Conservation (phyloP, 2,329 filamentous ascomycete genomes). For the Paecilomyces sp. region DNA sequence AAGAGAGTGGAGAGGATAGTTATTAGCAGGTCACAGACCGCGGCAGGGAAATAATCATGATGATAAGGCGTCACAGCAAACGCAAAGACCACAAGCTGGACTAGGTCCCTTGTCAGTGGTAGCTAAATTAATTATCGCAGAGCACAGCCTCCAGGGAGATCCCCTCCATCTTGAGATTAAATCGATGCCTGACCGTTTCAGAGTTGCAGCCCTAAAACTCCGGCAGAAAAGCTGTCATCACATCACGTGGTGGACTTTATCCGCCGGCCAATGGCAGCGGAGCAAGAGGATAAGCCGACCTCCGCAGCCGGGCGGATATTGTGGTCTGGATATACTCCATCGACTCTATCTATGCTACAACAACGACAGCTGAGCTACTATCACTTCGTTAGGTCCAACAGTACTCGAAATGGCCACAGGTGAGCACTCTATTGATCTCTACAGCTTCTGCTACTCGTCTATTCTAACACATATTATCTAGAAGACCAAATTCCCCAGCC, state of each 20-base stretch:
- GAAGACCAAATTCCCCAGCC: constrained; percentile 17
- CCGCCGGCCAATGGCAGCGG: neutral
- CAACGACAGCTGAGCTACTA: neutral
- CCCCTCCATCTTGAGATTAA: neutral
- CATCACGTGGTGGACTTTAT: neutral
- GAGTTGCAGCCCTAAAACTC: constrained; percentile 1
- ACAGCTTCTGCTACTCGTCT: neutral
- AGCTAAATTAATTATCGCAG: neutral
- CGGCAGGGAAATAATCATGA: neutral
- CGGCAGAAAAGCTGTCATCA: neutral
- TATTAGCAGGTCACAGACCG: neutral
- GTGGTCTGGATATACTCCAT: neutral
- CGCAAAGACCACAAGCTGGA: neutral
- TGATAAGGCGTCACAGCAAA: neutral
- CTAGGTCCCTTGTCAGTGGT: neutral
- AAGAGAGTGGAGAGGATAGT: neutral
- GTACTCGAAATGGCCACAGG: neutral
- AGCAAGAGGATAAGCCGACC: neutral
- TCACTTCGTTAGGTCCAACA: neutral
- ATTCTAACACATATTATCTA: constrained; percentile 7
- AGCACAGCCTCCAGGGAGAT: neutral
- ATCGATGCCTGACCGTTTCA: constrained; percentile 3
- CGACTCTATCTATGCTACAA: neutral
- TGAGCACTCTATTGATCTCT: neutral
- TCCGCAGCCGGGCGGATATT: too few species aligned